These are phyloP conservation scores for Exophiala lecanii-corni DNA, from an alignment of 2,329 filamentous ascomycete species.

Conservation along the genomic window DNA sequence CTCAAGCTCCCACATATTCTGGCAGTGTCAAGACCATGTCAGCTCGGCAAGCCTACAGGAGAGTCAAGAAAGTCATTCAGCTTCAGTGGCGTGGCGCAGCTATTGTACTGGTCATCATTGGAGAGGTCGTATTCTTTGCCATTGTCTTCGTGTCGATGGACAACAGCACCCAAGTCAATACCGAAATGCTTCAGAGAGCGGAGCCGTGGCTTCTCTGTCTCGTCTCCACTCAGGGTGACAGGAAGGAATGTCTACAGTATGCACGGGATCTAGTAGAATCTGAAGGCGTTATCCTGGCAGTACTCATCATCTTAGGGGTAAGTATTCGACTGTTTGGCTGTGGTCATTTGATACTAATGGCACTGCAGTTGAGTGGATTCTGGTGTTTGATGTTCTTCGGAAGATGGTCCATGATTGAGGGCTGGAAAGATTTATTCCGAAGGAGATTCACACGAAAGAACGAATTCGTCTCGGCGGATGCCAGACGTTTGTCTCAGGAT, in stretches of 20 bases:
- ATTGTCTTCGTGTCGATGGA: slow-evolving; percentile 87
- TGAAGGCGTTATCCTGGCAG: slow-evolving; percentile 71
- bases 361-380: slow-evolving; percentile 67
- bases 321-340: slow-evolving; percentile 35
- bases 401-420: slow-evolving; percentile 76
- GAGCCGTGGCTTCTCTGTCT: slow-evolving; percentile 70
- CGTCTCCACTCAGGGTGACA: slow-evolving; percentile 53
- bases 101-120: slow-evolving; percentile 83
- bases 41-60: slow-evolving; percentile 80
- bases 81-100: slow-evolving; percentile 92
- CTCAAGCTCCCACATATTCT: slow-evolving; percentile 68
- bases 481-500: slow-evolving; percentile 57
- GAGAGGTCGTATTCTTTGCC: slow-evolving; percentile 90
- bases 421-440: slow-evolving; percentile 67
- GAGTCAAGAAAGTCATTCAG: slow-evolving; percentile 78
- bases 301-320: slow-evolving; percentile 76
- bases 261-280: slow-evolving; percentile 63
- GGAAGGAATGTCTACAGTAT: slow-evolving; percentile 59
- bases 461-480: slow-evolving; percentile 88
- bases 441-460: slow-evolving; percentile 48
- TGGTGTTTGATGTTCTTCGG: slow-evolving; percentile 80
- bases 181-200: slow-evolving; percentile 54
- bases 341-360: slow-evolving; percentile 15
- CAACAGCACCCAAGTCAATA: slow-evolving; percentile 57
- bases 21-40: slow-evolving; percentile 74